Evolutionary conservation across 169 alveolate species (phyloP).

Genomic region (Theileria equi): DNA sequence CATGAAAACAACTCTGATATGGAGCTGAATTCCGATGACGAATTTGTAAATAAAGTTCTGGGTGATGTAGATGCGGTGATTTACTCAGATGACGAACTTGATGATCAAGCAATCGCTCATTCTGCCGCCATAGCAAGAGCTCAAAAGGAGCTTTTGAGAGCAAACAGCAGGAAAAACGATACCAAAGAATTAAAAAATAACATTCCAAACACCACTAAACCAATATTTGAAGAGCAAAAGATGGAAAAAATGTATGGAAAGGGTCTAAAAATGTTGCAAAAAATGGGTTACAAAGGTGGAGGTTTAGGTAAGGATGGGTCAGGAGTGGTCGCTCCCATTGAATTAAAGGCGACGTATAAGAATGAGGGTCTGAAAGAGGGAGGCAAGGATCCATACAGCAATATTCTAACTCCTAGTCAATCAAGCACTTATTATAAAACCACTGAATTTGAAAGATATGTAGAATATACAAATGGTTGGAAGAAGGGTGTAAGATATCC

Average conservation of each 20-base stretch:
- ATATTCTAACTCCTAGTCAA: no score
- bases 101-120: background rate
- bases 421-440: no score
- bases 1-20: background rate
- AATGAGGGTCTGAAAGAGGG: no score
- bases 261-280: slow-evolving; percentile 56
- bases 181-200: no score
- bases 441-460: no score
- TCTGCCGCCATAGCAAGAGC: background rate
- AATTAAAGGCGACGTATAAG: no score
- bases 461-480: no score
- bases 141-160: background rate
- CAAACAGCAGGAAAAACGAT: background rate
- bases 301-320: slow-evolving; percentile 60
- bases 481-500: no score
- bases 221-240: slow-evolving; percentile 2
- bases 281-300: slow-evolving; percentile 67
- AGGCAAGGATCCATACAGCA: no score
- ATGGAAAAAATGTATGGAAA: slow-evolving; percentile 58
- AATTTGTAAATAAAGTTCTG: background rate
- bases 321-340: slow-evolving; percentile 45
- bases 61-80: background rate
- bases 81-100: background rate
- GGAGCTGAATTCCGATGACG: slow-evolving; percentile 13
- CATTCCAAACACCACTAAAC: no score